These are phyloP conservation scores for Entomortierella chlamydospora DNA, from an alignment of 192 early-diverging fungal species.

Conservation along the genomic window DNA sequence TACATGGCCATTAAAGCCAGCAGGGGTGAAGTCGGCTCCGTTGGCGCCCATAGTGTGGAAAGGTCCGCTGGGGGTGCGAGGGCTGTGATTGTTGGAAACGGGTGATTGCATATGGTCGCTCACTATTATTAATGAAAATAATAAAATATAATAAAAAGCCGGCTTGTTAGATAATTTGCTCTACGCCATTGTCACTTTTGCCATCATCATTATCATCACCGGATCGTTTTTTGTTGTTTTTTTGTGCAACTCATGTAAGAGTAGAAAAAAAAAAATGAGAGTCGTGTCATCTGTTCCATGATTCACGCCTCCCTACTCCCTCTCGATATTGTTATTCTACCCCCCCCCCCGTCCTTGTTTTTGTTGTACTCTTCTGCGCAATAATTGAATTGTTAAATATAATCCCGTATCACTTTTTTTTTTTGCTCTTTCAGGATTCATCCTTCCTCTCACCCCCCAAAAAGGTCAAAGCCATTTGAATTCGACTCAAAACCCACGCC, in stretches of 20 bases:
- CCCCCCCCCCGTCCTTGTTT: neutral
- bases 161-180: neutral
- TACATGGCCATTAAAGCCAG: conserved; percentile 39
- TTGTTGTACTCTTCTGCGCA: neutral
- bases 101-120: conserved; percentile 50
- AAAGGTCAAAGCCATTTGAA: neutral
- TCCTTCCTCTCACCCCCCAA: too few species aligned
- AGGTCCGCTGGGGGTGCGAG: conserved; percentile 48
- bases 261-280: neutral
- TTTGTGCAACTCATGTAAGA: conserved; percentile 3
- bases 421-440: neutral
- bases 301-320: neutral
- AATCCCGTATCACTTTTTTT: too few species aligned
- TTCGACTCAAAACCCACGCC: conserved; percentile 7
- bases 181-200: neutral
- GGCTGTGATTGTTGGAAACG: conserved; percentile 51
- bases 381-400: too few species aligned
- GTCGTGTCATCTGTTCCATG: conserved; percentile 3
- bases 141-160: neutral
- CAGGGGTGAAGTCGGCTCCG: conserved; percentile 45
- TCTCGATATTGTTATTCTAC: too few species aligned
- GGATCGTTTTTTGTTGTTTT: conserved; percentile 7
- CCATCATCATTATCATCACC: neutral
- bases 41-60: conserved; percentile 55
- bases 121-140: conserved; percentile 5